These are phyloP conservation scores for Chimonanthus praecox DNA, from an alignment of 164 flowering plant species.

Conservation along the genomic window DNA sequence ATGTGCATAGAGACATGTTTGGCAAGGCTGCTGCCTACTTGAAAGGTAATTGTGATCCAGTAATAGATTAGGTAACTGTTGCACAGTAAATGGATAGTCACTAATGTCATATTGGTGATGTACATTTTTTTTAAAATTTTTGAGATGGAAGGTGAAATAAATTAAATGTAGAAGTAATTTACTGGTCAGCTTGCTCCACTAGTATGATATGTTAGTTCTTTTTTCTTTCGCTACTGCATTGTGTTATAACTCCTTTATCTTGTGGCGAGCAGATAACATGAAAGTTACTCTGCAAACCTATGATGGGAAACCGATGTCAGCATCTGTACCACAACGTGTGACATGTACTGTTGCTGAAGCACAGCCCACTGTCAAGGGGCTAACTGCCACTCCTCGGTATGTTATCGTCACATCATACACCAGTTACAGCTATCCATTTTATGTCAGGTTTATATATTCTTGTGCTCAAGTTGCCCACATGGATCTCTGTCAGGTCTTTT, in stretches of 20 bases:
- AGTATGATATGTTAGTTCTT: too few relatives aligned
- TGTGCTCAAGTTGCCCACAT: too few relatives aligned
- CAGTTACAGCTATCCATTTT: not conserved
- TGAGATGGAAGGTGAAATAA: too few relatives aligned
- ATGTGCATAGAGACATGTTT: constrained; percentile 71
- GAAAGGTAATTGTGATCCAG: constrained; percentile 44
- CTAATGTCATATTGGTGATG: not conserved
- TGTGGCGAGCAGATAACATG: constrained; percentile 63
- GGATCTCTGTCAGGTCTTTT: too few relatives aligned
- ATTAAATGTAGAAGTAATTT: not conserved
- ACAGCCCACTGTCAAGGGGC: constrained; percentile 46
- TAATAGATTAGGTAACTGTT: not conserved
- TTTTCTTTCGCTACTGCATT: not conserved
- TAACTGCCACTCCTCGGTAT: constrained; percentile 66
- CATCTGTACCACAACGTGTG: constrained; percentile 69
- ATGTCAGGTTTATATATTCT: too few relatives aligned
- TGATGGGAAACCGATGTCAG: constrained; percentile 74
- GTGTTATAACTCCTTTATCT: constrained; percentile 4
- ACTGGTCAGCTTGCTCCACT: not conserved
- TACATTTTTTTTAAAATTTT: not conserved
- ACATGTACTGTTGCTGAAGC: constrained; percentile 77
- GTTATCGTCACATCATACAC: constrained; percentile 10
- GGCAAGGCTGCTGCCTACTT: constrained; percentile 69
- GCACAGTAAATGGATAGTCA: not conserved
- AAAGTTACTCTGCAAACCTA: constrained; percentile 50